Percentiles rank a stretch among this genome's conserved stretches.
phyloP scores from a whole-genome alignment of 192 early-diverging fungal species.

The Jimgerdemannia lactiflua region DNA sequence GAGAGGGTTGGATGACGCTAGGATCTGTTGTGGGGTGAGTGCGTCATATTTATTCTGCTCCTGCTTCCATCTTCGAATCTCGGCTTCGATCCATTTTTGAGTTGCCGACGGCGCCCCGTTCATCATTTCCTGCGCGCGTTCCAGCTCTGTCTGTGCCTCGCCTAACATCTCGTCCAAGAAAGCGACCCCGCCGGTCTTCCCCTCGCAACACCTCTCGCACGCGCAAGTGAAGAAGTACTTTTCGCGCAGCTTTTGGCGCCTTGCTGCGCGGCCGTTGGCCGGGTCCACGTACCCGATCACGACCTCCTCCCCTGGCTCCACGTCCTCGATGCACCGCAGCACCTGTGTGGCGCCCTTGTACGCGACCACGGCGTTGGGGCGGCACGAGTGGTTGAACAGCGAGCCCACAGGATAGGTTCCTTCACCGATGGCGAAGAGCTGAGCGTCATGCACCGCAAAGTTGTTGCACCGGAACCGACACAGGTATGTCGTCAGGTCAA shows the following conservation, averaged over 20 bases:
- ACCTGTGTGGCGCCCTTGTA: not conserved
- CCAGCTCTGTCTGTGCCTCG: too few species aligned
- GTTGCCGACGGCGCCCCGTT: too few species aligned
- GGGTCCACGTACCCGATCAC: slow-evolving; percentile 34
- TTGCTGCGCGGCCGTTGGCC: slow-evolving; percentile 19
- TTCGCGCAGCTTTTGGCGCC: slow-evolving; percentile 22
- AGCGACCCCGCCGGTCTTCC: not conserved
- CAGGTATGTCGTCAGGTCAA: not conserved
- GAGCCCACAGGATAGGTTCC: not conserved
- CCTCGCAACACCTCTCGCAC: slow-evolving; percentile 15
- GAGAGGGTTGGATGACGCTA: not conserved
- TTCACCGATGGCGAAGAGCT: not conserved
- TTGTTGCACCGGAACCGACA: not conserved
- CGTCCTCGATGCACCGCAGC: not conserved
- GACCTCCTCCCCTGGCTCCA: slow-evolving; percentile 7
- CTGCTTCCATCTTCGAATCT: too few species aligned
- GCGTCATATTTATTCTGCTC: not conserved
- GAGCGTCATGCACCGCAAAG: not conserved
- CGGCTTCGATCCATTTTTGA: too few species aligned
- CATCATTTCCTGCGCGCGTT: too few species aligned
- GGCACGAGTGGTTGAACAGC: not conserved
- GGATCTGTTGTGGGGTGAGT: not conserved
- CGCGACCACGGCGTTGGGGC: not conserved
- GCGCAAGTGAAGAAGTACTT: slow-evolving; percentile 27
- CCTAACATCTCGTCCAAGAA: not conserved